Evolutionary conservation across 2,329 filamentous ascomycete genomes (phyloP).

Genomic region (Aspergillus uvarum): DNA sequence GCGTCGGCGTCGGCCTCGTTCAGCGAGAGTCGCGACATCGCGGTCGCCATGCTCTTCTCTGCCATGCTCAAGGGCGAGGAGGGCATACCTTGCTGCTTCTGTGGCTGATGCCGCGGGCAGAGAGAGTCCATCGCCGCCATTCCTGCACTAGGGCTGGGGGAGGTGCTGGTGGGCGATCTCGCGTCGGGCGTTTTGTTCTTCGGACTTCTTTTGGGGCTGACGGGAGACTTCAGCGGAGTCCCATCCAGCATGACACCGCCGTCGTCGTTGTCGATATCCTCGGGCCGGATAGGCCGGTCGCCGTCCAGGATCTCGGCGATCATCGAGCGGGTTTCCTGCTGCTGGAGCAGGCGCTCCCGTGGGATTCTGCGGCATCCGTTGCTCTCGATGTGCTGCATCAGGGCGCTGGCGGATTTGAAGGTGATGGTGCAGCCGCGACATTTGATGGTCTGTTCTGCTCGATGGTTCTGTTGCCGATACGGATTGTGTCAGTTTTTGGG

Average conservation of each 20-base stretch:
- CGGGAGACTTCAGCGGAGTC: neutral
- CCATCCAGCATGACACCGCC: neutral
- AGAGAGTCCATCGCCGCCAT: neutral
- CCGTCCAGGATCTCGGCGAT: slow-evolving; percentile 35
- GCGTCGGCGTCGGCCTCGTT: neutral
- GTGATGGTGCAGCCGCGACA: slow-evolving; percentile 50
- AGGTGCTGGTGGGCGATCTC: neutral
- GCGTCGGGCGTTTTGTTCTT: neutral
- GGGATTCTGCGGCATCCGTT: slow-evolving; percentile 50
- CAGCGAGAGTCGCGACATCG: neutral
- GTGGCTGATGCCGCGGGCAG: too few species aligned
- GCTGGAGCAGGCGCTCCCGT: slow-evolving; percentile 45
- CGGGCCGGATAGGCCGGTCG: slow-evolving; percentile 4
- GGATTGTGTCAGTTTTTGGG: too few species aligned
- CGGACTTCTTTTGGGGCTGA: neutral
- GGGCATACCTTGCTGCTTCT: neutral
- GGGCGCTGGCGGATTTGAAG: slow-evolving; percentile 50
- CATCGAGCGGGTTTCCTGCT: slow-evolving; percentile 53
- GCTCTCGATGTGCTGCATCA: slow-evolving; percentile 57
- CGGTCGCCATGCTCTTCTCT: neutral
- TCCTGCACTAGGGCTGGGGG: neutral
- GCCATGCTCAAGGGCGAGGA: neutral
- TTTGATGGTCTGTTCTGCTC: slow-evolving; percentile 48
- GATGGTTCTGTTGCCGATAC: slow-evolving; percentile 44
- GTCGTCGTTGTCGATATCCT: slow-evolving; percentile 1